Percentiles rank a stretch among this genome's conserved stretches.
Conservation (phyloP, 2,329 filamentous ascomycete species). For the Colletotrichum sp. region DNA sequence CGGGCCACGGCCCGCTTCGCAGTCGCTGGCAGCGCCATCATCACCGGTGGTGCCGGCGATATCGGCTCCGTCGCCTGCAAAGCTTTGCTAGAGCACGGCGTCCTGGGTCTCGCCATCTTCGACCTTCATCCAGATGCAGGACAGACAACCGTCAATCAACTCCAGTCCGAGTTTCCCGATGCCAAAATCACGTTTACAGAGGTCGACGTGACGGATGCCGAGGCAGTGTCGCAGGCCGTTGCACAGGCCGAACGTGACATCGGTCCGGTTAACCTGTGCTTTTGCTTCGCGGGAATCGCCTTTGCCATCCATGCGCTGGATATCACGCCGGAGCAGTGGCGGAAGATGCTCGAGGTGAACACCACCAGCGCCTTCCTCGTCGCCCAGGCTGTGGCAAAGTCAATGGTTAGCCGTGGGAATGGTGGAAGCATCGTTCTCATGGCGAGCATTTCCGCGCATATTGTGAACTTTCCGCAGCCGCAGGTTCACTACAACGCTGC, state of each 20-base stretch:
- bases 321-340: neutral
- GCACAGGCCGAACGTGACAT: neutral
- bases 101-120: constrained; percentile 33
- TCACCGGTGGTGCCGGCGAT: constrained; percentile 34
- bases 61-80: constrained; percentile 30
- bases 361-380: neutral
- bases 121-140: constrained; percentile 18
- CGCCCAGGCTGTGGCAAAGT: neutral
- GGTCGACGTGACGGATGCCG: neutral
- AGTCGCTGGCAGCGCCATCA: constrained; percentile 31
- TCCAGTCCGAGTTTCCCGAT: neutral
- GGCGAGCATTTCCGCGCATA: neutral
- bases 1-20: constrained; percentile 25
- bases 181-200: neutral
- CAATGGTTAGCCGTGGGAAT: neutral
- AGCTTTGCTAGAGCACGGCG: constrained; percentile 34
- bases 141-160: constrained; percentile 42
- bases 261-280: neutral
- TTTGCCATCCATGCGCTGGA: neutral
- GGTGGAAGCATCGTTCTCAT: neutral
- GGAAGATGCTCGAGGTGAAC: neutral
- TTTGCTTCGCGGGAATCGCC: neutral
- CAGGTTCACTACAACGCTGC: neutral
- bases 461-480: neutral
- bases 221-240: neutral